phyloP scores from a whole-genome alignment of 2,329 filamentous ascomycete species.

The Alternaria sp. region DNA sequence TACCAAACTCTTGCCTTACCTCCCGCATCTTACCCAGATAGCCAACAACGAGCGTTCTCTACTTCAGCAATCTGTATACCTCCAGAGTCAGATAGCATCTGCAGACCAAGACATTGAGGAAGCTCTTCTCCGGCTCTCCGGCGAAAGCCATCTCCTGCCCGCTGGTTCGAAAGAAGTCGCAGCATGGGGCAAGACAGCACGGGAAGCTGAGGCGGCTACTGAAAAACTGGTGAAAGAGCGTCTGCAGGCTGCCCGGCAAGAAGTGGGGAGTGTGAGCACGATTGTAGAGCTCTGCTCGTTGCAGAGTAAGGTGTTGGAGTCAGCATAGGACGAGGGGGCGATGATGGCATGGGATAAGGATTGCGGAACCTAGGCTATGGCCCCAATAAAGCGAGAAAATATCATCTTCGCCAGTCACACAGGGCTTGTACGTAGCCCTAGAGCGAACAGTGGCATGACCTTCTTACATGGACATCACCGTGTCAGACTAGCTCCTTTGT shows the following conservation, averaged over 20 bases:
- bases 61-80: conserved; percentile 43
- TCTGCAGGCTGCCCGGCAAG: conserved; percentile 29
- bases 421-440: neutral
- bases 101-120: conserved; percentile 39
- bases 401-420: neutral
- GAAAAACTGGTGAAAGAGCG: conserved; percentile 23
- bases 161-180: conserved; percentile 36
- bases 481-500: neutral
- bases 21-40: conserved; percentile 33
- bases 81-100: conserved; percentile 39
- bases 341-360: neutral
- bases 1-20: conserved; percentile 38
- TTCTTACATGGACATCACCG: neutral
- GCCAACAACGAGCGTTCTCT: conserved; percentile 38
- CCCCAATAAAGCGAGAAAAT: neutral
- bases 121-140: conserved; percentile 42
- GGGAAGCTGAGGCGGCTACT: conserved; percentile 27
- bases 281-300: conserved; percentile 39
- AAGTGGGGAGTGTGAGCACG: conserved; percentile 29
- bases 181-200: conserved; percentile 34
- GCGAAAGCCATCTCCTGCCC: conserved; percentile 48
- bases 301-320: conserved; percentile 27
- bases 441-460: neutral
- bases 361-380: neutral
- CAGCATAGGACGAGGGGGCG: neutral